Evolutionary conservation across 176 grass and related monocot species (phyloP).

Genomic region (Carex scoparia): DNA sequence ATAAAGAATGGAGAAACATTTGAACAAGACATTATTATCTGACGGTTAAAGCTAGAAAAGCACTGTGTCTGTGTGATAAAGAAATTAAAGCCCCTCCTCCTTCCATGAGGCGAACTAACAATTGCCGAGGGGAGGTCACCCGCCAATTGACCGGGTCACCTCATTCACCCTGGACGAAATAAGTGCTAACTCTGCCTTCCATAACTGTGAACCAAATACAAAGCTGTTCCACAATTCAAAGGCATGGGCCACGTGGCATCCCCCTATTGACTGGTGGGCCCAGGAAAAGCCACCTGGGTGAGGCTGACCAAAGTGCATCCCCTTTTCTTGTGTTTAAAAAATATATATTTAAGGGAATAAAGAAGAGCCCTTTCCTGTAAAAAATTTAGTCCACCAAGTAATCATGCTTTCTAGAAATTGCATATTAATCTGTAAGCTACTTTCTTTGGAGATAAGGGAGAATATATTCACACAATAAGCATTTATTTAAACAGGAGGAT

Average conservation of each 20-base stretch:
- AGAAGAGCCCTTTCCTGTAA: background rate
- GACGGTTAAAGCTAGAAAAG: background rate
- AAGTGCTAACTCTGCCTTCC: background rate
- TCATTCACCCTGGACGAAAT: background rate
- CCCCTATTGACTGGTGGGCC: background rate
- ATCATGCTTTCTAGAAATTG: background rate
- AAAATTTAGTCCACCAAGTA: background rate
- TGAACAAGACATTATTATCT: background rate
- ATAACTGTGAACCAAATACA: background rate
- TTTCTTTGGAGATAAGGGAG: slow-evolving; percentile 6
- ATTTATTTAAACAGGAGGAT: background rate
- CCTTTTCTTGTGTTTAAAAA: background rate
- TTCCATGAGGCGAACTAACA: background rate
- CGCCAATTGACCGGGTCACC: background rate
- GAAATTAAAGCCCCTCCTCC: background rate
- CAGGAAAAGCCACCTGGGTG: background rate
- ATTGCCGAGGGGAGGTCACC: background rate
- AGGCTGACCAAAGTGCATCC: background rate
- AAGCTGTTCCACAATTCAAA: background rate
- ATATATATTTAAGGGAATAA: background rate
- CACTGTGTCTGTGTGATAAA: background rate
- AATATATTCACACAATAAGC: slow-evolving; percentile 25
- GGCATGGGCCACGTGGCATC: background rate
- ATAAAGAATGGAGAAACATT: background rate
- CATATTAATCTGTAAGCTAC: slow-evolving; percentile 10